Conservation (phyloP, 2,329 filamentous ascomycete species). For the Plectosphaerella plurivora region DNA sequence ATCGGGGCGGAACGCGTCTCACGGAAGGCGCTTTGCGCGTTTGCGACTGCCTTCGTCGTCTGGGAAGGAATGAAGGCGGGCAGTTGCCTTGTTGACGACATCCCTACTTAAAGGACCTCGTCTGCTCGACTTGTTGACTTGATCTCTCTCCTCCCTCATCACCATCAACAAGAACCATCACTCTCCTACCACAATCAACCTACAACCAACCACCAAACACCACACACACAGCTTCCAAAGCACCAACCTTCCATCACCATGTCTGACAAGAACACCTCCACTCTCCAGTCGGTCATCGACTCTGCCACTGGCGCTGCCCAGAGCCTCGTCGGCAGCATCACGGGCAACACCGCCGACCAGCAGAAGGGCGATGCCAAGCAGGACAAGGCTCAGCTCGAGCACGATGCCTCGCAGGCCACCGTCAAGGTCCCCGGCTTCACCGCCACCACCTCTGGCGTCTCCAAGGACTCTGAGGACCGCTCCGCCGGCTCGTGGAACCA, state of each 20-base stretch:
- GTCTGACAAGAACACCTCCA: constrained; percentile 51
- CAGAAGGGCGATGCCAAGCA: constrained; percentile 60
- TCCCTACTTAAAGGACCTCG: neutral
- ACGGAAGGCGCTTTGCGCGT: neutral
- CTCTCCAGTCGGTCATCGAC: constrained; percentile 74
- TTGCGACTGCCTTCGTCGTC: neutral
- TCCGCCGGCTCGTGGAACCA: constrained; percentile 77
- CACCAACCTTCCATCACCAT: constrained; percentile 4
- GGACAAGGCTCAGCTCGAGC: constrained; percentile 59
- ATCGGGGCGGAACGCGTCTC: neutral
- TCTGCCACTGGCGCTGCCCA: constrained; percentile 69
- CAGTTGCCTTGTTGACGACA: neutral
- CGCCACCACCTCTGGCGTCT: constrained; percentile 63
- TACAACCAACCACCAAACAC: neutral
- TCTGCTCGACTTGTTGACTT: neutral
- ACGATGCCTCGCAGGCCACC: constrained; percentile 71
- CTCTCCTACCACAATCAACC: neutral
- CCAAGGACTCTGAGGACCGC: constrained; percentile 70
- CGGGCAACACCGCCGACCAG: constrained; percentile 67
- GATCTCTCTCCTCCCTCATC: neutral
- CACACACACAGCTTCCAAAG: neutral
- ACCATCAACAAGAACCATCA: neutral
- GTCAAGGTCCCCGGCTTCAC: constrained; percentile 70
- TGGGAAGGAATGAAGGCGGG: neutral
- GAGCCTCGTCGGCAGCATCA: constrained; percentile 65